Percentiles rank a stretch among this genome's conserved stretches.
These are phyloP conservation scores for Coffea eugenioides DNA, from an alignment of 257 asterid genomes.

Conservation along the genomic window DNA sequence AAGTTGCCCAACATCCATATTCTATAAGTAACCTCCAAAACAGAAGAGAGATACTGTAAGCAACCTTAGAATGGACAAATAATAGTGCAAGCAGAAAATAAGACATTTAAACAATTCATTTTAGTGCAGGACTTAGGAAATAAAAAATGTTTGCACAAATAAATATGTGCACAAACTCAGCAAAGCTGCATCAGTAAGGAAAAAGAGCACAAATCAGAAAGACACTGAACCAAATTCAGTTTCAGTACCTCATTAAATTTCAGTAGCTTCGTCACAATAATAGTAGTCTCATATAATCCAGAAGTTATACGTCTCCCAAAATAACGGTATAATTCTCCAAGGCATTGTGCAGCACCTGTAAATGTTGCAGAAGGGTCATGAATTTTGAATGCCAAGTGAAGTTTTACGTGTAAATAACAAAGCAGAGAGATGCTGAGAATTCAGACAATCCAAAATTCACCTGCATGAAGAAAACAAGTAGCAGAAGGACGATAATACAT, in stretches of 20 bases:
- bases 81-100: neutral
- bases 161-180: neutral
- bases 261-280: conserved; percentile 66
- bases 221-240: conserved; percentile 10
- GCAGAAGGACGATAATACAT: neutral
- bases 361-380: conserved; percentile 16
- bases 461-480: neutral
- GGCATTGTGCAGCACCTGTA: conserved; percentile 89
- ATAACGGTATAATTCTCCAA: conserved; percentile 80
- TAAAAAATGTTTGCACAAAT: too few relatives aligned
- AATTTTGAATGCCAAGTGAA: conserved; percentile 5
- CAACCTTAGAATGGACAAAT: neutral
- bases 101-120: neutral
- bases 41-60: neutral
- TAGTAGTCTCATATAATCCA: conserved; percentile 85
- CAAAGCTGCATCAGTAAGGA: neutral
- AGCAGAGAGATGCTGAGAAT: neutral
- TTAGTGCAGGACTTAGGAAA: neutral
- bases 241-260: conserved; percentile 77
- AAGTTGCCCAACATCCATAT: neutral
- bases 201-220: conserved; percentile 20
- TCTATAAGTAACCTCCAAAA: neutral
- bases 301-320: conserved; percentile 86
- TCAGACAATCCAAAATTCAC: neutral
- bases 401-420: conserved; percentile 8